Percentiles rank a stretch among this genome's conserved stretches.
Evolutionary conservation across 2,329 filamentous ascomycete species (phyloP).

Genomic region (Thyridium curvatum): DNA sequence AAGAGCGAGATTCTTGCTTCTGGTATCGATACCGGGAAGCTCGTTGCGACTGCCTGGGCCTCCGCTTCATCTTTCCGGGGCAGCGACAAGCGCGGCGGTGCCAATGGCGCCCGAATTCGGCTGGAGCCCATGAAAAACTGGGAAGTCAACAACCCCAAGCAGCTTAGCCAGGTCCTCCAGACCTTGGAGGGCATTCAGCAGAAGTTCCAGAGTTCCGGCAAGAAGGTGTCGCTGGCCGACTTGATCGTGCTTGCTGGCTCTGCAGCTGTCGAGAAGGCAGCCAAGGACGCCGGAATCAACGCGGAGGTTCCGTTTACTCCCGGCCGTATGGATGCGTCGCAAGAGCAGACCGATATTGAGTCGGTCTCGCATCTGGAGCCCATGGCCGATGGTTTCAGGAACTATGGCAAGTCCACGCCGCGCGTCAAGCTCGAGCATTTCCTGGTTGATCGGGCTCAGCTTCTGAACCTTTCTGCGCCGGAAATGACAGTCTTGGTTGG

Average conservation of each 20-base stretch:
- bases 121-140: slow-evolving; percentile 67
- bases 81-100: slow-evolving; percentile 75
- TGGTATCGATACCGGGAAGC: slow-evolving; percentile 53
- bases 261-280: slow-evolving; percentile 68
- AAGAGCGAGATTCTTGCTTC: slow-evolving; percentile 63
- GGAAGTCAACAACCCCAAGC: slow-evolving; percentile 66
- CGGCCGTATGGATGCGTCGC: slow-evolving; percentile 64
- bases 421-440: slow-evolving; percentile 62
- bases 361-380: slow-evolving; percentile 64
- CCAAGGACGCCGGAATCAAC: slow-evolving; percentile 37
- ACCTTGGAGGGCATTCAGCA: slow-evolving; percentile 60
- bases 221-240: slow-evolving; percentile 74
- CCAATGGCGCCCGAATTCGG: slow-evolving; percentile 73
- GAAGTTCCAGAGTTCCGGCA: slow-evolving; percentile 58
- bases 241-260: slow-evolving; percentile 69
- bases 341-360: slow-evolving; percentile 64
- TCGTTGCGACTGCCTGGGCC: slow-evolving; percentile 63
- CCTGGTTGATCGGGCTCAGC: slow-evolving; percentile 65
- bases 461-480: slow-evolving; percentile 63
- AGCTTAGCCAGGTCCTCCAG: slow-evolving; percentile 55
- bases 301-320: slow-evolving; percentile 64
- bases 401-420: slow-evolving; percentile 59
- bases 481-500: slow-evolving; percentile 67
- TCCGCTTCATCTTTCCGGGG: slow-evolving; percentile 68
- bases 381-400: slow-evolving; percentile 70